Conservation (phyloP, 345 rosid species). For the Brassica nigra region DNA sequence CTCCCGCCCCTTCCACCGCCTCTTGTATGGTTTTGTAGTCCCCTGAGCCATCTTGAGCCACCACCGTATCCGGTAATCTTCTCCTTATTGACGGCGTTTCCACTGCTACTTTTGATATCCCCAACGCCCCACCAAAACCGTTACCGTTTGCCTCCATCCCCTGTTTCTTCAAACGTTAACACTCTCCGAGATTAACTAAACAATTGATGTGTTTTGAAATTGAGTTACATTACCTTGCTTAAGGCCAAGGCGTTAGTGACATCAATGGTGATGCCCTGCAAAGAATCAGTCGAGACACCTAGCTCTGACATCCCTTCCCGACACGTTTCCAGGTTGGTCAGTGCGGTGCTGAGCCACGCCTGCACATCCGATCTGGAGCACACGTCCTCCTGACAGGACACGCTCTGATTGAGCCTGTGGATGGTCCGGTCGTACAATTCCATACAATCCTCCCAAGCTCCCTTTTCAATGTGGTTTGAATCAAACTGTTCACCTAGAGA, state of each 20-base stretch:
- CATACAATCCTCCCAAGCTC: slow-evolving; percentile 64
- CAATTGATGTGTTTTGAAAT: neutral
- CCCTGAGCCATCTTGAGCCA: slow-evolving; percentile 65
- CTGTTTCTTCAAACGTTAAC: neutral
- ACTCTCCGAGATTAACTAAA: neutral
- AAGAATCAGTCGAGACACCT: slow-evolving; percentile 44
- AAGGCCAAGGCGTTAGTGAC: slow-evolving; percentile 61
- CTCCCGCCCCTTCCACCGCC: slow-evolving; percentile 57
- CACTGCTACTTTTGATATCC: slow-evolving; percentile 33
- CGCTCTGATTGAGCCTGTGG: slow-evolving; percentile 53
- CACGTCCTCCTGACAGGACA: slow-evolving; percentile 19
- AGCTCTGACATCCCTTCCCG: slow-evolving; percentile 50
- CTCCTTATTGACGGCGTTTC: slow-evolving; percentile 24
- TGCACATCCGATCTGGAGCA: slow-evolving; percentile 64
- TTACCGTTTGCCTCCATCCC: neutral
- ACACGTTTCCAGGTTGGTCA: slow-evolving; percentile 79
- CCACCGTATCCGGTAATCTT: slow-evolving; percentile 47
- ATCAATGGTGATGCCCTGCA: slow-evolving; percentile 44
- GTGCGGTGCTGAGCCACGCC: slow-evolving; percentile 81
- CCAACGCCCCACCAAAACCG: slow-evolving; percentile 13
- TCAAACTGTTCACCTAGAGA: slow-evolving; percentile 33
- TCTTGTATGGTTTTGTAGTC: slow-evolving; percentile 55
- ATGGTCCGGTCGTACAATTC: slow-evolving; percentile 59
- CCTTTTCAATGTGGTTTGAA: slow-evolving; percentile 25
- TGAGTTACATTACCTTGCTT: slow-evolving; percentile 38